Base-by-base conservation (phyloP, 352 stramenopile species). In the Pythium biforme region DNA sequence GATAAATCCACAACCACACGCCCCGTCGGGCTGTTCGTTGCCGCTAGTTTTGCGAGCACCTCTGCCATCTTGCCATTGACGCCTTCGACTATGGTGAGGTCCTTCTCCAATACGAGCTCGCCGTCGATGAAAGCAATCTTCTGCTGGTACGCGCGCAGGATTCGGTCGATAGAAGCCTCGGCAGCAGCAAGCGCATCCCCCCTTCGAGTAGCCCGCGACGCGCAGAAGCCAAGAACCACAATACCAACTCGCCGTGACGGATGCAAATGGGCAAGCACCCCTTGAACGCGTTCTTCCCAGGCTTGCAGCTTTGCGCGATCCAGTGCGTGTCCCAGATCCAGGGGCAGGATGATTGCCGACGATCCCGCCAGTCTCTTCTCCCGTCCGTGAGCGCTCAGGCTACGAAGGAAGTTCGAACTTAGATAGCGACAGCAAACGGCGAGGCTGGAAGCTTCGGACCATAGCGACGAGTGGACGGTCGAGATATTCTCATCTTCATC, bases 391-490 rank as follows among this genome's bases (percentile, higher is more conserved):
- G 25, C 40, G 11, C 45, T 67, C 14, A 67, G 34, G 9, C 33
- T 51, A 9, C 57, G 51, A 8, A 68, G 40, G 41, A 69, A 69
- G 17, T 47, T 75, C 25, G 69, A 71, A 61, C 83, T 66, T n/a
- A 91, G 37, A 61, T 89, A 90, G 11, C 78, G 76, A 55, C 69
- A 88, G 56, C 83, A 92, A 23, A 89, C 62, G 20, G 65, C 59
- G 51, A 86, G 48, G 20, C 62, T 68, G 11, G 31, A 52, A 55
- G 70, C 25, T 37, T 73, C 52, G 31, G 70, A 67, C 68, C 50
- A 47, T 41, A 77, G n/a, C 11, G 61, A 48, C 2, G 45, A 31
- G 46, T 63, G 53, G 3, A 71, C 55, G 17, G 55, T 64, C 8
- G 66, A 73, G 14, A 65, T 37, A 20, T 49, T 48, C 11, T 71